Evolutionary conservation across 2,329 filamentous ascomycete genomes (phyloP), one percentile per base, ranked within the genome.

Genomic region (Fusarium goolgardi): DNA sequence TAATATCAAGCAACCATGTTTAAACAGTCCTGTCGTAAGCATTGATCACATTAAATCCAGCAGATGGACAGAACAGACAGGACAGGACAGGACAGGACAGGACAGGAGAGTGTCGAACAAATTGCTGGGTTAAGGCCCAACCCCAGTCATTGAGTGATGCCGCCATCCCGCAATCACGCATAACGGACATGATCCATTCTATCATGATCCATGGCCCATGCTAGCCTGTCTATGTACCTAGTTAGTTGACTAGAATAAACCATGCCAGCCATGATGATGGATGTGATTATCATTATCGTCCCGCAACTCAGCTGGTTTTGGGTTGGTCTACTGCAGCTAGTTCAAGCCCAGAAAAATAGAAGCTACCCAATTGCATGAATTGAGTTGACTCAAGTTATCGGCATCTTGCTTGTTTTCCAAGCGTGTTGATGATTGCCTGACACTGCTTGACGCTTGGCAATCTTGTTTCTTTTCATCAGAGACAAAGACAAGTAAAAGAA

Each of bases 121-220:
- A 25, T 63, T 21, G 47, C 53, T 59, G 53, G 54, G 60, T 16
- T 53, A 56, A 53, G 37, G 34, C 52, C 39, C 39, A 15, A 50
- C 59, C 60, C 65, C 45, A 43, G 51, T 61, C 55, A 15, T 32
- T 43, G 13, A 20, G 21, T 62, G 62, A 67, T 67, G 65, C 65
- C 54, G 64, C 64, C 55, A 68, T 68, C 59, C 59, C 64, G 51
- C 64, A 68, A 69, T 68, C 60, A 65, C 65, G 55, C 65, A 69
- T 27, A 45, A 49, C 52, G 46, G 39, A 23, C 39, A 44, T 58
- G 53, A 59, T 43, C 55, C 50, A 61, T 67, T 49, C 54, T 64
- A 43, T 61, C 57, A 63, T 66, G 62, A 62, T 55, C 63, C 63
- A 32, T 67, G 43, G 50, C 25, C 56, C n/a, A 62, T 44, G 51